Conservation (phyloP, 2,329 filamentous ascomycete genomes). For the Balansia obtecta region DNA sequence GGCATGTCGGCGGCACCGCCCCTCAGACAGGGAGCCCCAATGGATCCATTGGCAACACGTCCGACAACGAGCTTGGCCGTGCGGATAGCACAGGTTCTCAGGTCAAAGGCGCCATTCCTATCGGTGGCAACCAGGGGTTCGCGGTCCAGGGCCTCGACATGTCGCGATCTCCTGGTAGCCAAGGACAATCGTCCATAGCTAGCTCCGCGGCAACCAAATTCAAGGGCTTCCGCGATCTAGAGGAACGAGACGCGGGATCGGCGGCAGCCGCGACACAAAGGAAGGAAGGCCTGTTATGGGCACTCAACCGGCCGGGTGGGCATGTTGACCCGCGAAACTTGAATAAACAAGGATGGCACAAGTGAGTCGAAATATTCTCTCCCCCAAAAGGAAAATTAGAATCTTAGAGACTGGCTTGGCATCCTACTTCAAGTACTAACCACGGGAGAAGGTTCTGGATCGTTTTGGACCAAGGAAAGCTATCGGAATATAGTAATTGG, state of each 20-base stretch:
- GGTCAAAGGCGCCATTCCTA: conserved; percentile 38
- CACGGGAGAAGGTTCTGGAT: conserved; percentile 78
- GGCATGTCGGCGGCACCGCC: conserved; percentile 26
- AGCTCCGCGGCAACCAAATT: conserved; percentile 53
- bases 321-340: conserved; percentile 91
- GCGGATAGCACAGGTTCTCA: conserved; percentile 66
- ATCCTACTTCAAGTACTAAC: background rate
- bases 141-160: conserved; percentile 27
- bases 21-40: conserved; percentile 25
- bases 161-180: conserved; percentile 44
- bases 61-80: conserved; percentile 58
- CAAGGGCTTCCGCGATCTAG: conserved; percentile 83
- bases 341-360: conserved; percentile 98
- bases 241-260: conserved; percentile 61
- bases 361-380: conserved; percentile 44
- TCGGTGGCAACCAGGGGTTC: conserved; percentile 22
- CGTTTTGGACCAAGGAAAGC: conserved; percentile 87
- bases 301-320: conserved; percentile 79
- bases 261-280: conserved; percentile 43
- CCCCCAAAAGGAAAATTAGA: too few species aligned
- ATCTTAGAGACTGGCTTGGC: too few species aligned
- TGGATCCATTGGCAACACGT: conserved; percentile 34
- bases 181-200: conserved; percentile 30
- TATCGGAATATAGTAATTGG: conserved; percentile 99
- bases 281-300: conserved; percentile 93